A percentile compares a stretch with the other conserved stretches of the same genome.
Conservation (phyloP, 2,329 filamentous ascomycete species). For the Nemania sp. region DNA sequence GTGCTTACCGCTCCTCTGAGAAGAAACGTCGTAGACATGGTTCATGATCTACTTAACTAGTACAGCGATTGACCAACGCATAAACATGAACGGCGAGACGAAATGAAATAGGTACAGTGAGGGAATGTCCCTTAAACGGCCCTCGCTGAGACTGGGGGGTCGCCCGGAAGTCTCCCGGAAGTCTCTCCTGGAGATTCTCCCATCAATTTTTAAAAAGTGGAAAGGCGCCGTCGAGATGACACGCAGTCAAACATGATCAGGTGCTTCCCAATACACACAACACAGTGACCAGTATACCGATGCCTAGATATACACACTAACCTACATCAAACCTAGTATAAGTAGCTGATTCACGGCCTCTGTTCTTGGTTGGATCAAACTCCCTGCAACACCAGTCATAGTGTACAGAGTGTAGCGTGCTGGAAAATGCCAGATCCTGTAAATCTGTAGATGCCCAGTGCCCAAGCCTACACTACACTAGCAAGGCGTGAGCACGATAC, state of each 20-base stretch:
- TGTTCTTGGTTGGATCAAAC: too few relatives aligned
- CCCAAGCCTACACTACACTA: neutral
- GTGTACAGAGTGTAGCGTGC: too few relatives aligned
- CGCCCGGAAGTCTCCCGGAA: too few relatives aligned
- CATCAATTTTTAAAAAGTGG: slow-evolving; percentile 1
- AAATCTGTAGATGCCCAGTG: too few relatives aligned
- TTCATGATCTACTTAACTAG: too few relatives aligned
- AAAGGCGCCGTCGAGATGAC: slow-evolving; percentile 38
- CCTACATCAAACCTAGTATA: too few relatives aligned
- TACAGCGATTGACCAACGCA: slow-evolving; percentile 7
- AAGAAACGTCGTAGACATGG: slow-evolving; percentile 1
- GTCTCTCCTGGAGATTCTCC: too few relatives aligned
- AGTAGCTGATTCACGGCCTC: too few relatives aligned
- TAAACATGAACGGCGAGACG: neutral
- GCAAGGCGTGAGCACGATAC: slow-evolving; percentile 1
- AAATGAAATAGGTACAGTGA: slow-evolving; percentile 2
- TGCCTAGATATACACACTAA: too few relatives aligned
- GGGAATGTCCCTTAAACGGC: slow-evolving; percentile 10
- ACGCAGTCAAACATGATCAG: slow-evolving; percentile 41
- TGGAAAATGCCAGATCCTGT: too few relatives aligned
- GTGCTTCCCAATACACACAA: slow-evolving; percentile 28
- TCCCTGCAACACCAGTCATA: too few relatives aligned
- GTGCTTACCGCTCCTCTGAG: slow-evolving; percentile 14
- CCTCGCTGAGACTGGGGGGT: too few relatives aligned
- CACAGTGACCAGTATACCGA: neutral